phyloP scores from a whole-genome alignment of 345 rosid genomes.

The Brassica napus region DNA sequence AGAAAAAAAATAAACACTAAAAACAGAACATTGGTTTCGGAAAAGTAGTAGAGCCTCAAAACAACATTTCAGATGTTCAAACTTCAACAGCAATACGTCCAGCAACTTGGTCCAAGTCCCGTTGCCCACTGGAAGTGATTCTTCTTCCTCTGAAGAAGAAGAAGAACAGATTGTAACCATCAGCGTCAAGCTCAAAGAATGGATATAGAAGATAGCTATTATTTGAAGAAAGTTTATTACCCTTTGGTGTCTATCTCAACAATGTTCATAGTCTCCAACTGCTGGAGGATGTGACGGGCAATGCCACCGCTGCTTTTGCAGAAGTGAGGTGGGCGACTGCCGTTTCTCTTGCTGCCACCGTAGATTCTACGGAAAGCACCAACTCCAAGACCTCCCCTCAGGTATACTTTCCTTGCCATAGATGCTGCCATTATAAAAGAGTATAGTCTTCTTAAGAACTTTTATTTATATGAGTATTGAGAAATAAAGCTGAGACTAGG shows the following conservation, averaged over 20 bases:
- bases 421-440: slow-evolving; percentile 50
- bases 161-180: background rate
- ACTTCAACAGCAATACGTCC: slow-evolving; percentile 64
- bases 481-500: background rate
- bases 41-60: slow-evolving; percentile 27
- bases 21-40: slow-evolving; percentile 12
- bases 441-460: background rate
- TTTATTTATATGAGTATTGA: background rate
- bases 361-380: slow-evolving; percentile 83
- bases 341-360: slow-evolving; percentile 88
- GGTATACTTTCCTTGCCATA: slow-evolving; percentile 88
- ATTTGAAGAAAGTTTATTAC: slow-evolving; percentile 30
- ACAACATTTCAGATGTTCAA: slow-evolving; percentile 26
- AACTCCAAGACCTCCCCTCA: slow-evolving; percentile 88
- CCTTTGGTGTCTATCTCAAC: slow-evolving; percentile 67
- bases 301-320: slow-evolving; percentile 88
- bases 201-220: background rate
- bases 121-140: slow-evolving; percentile 80
- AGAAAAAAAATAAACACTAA: slow-evolving; percentile 18
- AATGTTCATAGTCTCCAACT: slow-evolving; percentile 68
- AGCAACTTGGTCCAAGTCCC: slow-evolving; percentile 94
- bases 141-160: slow-evolving; percentile 60
- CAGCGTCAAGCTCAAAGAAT: background rate
- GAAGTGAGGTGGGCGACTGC: slow-evolving; percentile 82
- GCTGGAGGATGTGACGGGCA: slow-evolving; percentile 87